These are phyloP conservation scores for Striga hermonthica DNA, from an alignment of 305 asterid species.

Conservation along the genomic window DNA sequence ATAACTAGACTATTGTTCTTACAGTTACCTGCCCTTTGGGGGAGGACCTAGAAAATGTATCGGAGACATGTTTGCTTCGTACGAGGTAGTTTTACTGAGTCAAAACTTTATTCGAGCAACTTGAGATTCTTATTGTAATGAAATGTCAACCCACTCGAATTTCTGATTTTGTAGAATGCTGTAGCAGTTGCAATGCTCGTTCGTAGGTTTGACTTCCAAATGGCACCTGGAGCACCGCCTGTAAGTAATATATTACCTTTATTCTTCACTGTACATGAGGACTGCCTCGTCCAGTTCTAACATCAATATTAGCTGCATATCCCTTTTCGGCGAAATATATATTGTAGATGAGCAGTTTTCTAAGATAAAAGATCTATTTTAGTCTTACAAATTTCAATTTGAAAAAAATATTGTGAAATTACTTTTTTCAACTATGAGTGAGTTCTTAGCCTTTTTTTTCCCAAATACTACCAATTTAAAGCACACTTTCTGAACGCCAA, in stretches of 20 bases:
- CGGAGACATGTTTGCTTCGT: conserved; percentile 96
- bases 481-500: background rate
- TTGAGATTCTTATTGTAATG: background rate
- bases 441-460: no score
- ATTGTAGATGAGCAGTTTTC: no score
- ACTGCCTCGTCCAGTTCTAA: background rate
- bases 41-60: conserved; percentile 99
- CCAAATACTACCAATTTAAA: no score
- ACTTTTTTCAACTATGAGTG: no score
- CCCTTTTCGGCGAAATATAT: background rate
- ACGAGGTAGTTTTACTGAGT: conserved; percentile 59
- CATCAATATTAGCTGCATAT: background rate
- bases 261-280: background rate
- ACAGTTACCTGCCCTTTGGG: conserved; percentile 94
- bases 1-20: conserved; percentile 29
- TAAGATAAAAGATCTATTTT: no score
- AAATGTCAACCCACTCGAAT: no score
- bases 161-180: conserved; percentile 45
- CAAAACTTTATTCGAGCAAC: background rate
- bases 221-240: conserved; percentile 94
- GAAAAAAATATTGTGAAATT: no score
- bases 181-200: conserved; percentile 95
- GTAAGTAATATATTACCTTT: conserved; percentile 47
- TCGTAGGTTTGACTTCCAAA: conserved; percentile 78
- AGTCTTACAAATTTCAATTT: no score